Evolutionary conservation across 495 filamentous ascomycete genomes (phyloP).

Genomic region (Lasiosphaeriaceae sp.): DNA sequence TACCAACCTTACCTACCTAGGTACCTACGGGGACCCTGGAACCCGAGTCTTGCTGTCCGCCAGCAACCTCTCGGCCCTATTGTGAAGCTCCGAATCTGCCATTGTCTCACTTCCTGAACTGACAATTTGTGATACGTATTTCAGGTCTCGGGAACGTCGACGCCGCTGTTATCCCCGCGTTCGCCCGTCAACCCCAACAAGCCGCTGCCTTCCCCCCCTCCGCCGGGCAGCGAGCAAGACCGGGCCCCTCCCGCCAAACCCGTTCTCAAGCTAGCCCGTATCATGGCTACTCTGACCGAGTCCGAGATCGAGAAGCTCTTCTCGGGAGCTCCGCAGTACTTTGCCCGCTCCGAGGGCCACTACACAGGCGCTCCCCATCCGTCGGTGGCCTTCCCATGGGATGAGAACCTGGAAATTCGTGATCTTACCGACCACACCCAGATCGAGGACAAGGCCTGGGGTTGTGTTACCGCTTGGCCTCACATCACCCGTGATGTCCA

Average conservation of each 20-base stretch:
- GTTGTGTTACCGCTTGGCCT: conserved; percentile 47
- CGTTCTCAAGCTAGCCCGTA: conserved; percentile 46
- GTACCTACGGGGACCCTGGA: too few relatives aligned
- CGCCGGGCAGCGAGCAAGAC: conserved; percentile 40
- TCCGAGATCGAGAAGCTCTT: conserved; percentile 65
- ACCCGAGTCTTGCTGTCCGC: too few relatives aligned
- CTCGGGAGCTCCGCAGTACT: conserved; percentile 74
- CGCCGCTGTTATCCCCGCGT: conserved; percentile 32
- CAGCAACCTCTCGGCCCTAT: not conserved
- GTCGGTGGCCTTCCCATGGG: conserved; percentile 66
- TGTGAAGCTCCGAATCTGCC: not conserved
- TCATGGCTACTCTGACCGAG: conserved; percentile 54
- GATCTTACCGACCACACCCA: conserved; percentile 60
- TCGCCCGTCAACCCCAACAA: conserved; percentile 46
- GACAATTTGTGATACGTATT: conserved; percentile 11
- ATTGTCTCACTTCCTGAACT: conserved; percentile 13
- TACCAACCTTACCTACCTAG: too few relatives aligned
- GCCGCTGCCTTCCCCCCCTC: conserved; percentile 49
- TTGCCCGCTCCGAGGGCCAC: conserved; percentile 53
- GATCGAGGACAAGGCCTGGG: conserved; percentile 54
- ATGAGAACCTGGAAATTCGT: conserved; percentile 57
- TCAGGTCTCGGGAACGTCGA: conserved; percentile 19
- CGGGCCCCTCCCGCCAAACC: conserved; percentile 35
- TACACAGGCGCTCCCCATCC: conserved; percentile 56
- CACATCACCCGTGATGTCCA: conserved; percentile 45